Evolutionary conservation across 495 filamentous ascomycete species (phyloP).

Genomic region (Chaetomidium leptoderma): DNA sequence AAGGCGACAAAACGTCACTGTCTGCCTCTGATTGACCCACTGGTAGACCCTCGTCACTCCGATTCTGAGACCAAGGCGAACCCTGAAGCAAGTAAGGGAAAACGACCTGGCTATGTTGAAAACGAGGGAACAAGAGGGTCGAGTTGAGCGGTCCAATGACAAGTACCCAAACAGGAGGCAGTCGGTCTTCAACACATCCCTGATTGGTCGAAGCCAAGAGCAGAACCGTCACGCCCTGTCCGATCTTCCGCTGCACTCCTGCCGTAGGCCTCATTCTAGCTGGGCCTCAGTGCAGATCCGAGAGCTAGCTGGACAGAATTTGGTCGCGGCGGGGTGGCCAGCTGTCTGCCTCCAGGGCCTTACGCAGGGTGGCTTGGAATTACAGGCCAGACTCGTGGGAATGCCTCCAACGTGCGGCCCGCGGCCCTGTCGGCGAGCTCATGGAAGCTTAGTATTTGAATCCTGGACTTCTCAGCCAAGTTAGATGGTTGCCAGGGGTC

Average conservation of each 20-base stretch:
- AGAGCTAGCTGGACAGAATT: background rate
- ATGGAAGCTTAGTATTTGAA: background rate
- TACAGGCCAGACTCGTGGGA: background rate
- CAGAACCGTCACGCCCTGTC: background rate
- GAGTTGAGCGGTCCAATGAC: background rate
- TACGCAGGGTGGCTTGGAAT: background rate
- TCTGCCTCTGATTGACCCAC: background rate
- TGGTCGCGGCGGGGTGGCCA: too few species aligned
- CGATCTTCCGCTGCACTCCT: background rate
- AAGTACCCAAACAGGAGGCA: background rate
- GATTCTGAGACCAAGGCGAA: too few species aligned
- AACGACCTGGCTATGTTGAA: background rate
- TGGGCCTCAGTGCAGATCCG: constrained; percentile 3
- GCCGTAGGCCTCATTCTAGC: background rate
- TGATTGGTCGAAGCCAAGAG: background rate
- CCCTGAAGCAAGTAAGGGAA: too few species aligned
- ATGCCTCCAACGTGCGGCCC: constrained; percentile 5
- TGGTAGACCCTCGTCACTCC: background rate
- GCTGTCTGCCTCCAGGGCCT: background rate
- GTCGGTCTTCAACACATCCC: background rate
- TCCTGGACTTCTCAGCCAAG: background rate
- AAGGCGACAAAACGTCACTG: background rate
- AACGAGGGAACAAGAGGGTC: background rate
- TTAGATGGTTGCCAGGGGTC: too few species aligned
- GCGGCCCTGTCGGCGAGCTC: background rate